A percentile compares a stretch with the other conserved stretches of the same genome.
Evolutionary conservation across 768 basidiomycete species (phyloP).

Genomic region (Podaxis sp.): DNA sequence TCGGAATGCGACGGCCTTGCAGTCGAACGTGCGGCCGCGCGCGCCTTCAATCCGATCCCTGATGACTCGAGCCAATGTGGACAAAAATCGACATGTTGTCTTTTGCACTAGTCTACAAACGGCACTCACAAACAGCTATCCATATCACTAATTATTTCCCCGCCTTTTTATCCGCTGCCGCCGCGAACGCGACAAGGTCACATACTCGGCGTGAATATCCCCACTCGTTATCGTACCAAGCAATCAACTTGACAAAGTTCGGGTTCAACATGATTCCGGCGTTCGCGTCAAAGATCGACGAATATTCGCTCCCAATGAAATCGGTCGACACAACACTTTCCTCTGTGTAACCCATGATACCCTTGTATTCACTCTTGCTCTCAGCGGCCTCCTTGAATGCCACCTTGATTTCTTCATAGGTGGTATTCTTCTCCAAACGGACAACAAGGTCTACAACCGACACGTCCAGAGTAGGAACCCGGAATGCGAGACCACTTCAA

Average conservation of each 20-base stretch:
- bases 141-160: constrained; percentile 10
- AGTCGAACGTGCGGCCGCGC: neutral
- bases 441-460: constrained; percentile 94
- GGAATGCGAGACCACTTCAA: constrained; percentile 83
- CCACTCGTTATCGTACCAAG: constrained; percentile 96
- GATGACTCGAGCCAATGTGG: neutral
- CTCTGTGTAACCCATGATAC: constrained; percentile 82
- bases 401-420: constrained; percentile 84
- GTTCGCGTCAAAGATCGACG: constrained; percentile 86
- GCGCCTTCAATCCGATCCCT: neutral
- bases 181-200: constrained; percentile 78
- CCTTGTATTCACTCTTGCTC: constrained; percentile 47
- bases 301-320: constrained; percentile 70
- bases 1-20: neutral
- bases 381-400: constrained; percentile 73
- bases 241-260: constrained; percentile 90
- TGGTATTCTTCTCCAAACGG: constrained; percentile 75
- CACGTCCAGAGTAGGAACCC: constrained; percentile 88
- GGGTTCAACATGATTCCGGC: constrained; percentile 86
- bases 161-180: constrained; percentile 45
- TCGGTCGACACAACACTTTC: constrained; percentile 88
- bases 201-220: constrained; percentile 88
- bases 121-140: neutral
- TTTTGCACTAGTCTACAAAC: neutral
- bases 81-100: neutral